Evolutionary conservation across 2,329 filamentous ascomycete species (phyloP).

Genomic region (Epichloe typhina): DNA sequence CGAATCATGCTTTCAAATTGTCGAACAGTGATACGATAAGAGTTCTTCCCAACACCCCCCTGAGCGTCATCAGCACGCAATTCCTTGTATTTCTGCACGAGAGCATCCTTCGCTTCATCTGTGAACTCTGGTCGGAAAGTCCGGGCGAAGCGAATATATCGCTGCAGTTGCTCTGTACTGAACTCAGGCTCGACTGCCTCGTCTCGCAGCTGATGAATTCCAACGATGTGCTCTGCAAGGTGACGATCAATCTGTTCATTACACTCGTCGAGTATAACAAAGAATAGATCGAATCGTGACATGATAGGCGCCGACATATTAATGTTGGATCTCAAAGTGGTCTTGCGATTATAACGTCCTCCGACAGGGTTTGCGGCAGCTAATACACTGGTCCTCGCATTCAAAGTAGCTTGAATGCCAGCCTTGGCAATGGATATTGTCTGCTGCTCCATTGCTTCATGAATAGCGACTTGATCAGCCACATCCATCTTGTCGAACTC

Average conservation of each 20-base stretch:
- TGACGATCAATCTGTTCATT: conserved; percentile 85
- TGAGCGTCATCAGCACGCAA: conserved; percentile 86
- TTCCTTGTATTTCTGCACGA: conserved; percentile 93
- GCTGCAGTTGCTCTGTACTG: conserved; percentile 88
- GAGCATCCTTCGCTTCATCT: conserved; percentile 67
- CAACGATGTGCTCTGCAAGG: conserved; percentile 87
- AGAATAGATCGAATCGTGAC: conserved; percentile 98
- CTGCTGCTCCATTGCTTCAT: conserved; percentile 99
- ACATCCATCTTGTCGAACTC: conserved; percentile 99
- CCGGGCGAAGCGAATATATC: conserved; percentile 90
- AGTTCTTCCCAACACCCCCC: conserved; percentile 91
- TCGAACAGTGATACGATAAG: conserved; percentile 92
- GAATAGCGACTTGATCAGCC: conserved; percentile 90
- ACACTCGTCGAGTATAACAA: conserved; percentile 92
- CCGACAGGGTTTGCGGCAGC: conserved; percentile 93
- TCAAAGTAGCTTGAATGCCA: conserved; percentile 93
- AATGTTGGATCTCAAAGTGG: conserved; percentile 84
- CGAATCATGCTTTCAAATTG: conserved; percentile 95
- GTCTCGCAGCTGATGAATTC: conserved; percentile 84
- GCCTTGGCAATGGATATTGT: conserved; percentile 98
- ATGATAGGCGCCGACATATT: conserved; percentile 99
- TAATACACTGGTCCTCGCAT: conserved; percentile 87
- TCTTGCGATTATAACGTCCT: conserved; percentile 94
- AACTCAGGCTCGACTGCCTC: conserved; percentile 87
- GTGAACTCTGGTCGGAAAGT: conserved; percentile 93